Evolutionary conservation across 495 filamentous ascomycete genomes (phyloP), one percentile per base, ranked within the genome.

Genomic region (Rusavskia elegans): DNA sequence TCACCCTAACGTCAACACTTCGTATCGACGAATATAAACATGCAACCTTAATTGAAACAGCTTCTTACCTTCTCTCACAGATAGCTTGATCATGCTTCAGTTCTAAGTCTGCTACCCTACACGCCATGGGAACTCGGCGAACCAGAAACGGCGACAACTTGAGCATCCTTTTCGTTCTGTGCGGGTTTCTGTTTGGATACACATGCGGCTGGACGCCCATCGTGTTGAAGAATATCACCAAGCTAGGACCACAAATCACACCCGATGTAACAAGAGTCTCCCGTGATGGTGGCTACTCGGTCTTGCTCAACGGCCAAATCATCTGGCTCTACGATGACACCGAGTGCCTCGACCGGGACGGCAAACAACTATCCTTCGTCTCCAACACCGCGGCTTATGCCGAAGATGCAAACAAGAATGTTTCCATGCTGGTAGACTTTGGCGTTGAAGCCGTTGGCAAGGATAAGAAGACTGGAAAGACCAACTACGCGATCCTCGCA

Each of bases 241-340:
- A 37, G 2, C 30, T 62, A 9, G 61, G 60, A 21, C 45, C 61
- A 17, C 61, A 63, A 51, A 41, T 57, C 11, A 57, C 44, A 0
- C 56, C 61, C 10, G 59, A 55, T 25, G 56, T 63, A 9, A 51
- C 44, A 9, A 17, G 53, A 19, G 49, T 63, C 11, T 63, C 61
- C 11, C 54, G 61, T 38, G 61, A 63, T 48, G 61, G 61, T 17
- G 61, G 61, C 17, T 59, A 62, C 27, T 60, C 61, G 13, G 56
- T 41, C 21, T 44, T 62, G 52, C 51, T 63, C 41, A 56, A 57
- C 42, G 54, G 44, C 13, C 53, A 57, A 25, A 60, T 63, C 44
- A 50, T 63, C 38, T 63, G 61, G 61, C 49, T 62, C 10, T 63
- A 63, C 49, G 59, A 63, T 38, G 61, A 63, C 42, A 63, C 61